Base-by-base conservation (phyloP, 2,329 filamentous ascomycete species). In the Ophidiomyces ophidiicola region DNA sequence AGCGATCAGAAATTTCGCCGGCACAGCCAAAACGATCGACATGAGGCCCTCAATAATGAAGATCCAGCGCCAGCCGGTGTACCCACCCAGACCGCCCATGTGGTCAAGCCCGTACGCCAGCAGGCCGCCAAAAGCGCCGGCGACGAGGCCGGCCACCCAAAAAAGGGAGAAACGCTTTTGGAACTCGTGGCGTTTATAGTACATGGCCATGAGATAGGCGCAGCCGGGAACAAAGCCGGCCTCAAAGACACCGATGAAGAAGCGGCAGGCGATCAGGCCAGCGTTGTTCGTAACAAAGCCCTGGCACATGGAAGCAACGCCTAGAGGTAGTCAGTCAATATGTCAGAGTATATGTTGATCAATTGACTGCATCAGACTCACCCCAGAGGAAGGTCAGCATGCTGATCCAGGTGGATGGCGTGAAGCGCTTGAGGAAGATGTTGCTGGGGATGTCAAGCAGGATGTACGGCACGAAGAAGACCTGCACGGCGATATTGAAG, bases 101-200 rank as follows among this genome's bases (percentile, higher is more conserved):
- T 55, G 50, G 10, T 48, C 45, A 11, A 60, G 44, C 5, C 42
- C 50, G 37, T 53, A 72, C 0, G 75, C 74, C 0, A 79, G 59
- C 11, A 79, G 61, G 6, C 74, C 74, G 36, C 72, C 72, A 52
- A 79, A 78, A 1, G 74, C 74, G 15, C 71, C 72, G 0, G 74
- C 72, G 8, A 76, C 55, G 6, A 70, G 68, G 1, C 71, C 70
- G 14, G 70, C 71, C 28, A 67, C 72, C 49, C 72, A 78, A 51
- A 77, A 78, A 4, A 78, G 60, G 3, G 72, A 70, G 29, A 77
- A 68, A 3, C 74, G 62, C 36, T 69, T 75, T 38, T 74, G 71
- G 30, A 70, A 60, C 50, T 78, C 74, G 33, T 71, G 8, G n/a
- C 70, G 61, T 42, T 71, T 73, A 45, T 78, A 79, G 72, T 74